phyloP scores from a whole-genome alignment of 192 early-diverging fungal species.

The Pilobolus umbonatus region DNA sequence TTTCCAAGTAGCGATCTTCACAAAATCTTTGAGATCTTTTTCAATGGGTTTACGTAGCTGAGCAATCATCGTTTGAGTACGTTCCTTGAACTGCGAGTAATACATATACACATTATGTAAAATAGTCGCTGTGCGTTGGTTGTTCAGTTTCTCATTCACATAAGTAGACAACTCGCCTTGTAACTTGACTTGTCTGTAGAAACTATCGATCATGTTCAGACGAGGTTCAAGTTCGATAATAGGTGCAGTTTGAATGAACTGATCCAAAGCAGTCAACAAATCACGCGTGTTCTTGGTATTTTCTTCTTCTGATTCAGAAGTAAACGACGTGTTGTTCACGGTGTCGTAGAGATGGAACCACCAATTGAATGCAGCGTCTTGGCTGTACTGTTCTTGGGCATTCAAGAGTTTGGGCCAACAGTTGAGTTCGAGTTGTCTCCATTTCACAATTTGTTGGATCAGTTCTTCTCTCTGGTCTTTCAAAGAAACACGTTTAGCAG shows the following conservation, averaged over 20 bases:
- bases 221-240: constrained; percentile 77
- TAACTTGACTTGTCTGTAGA: constrained; percentile 21
- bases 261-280: constrained; percentile 68
- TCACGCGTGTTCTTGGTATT: constrained; percentile 33
- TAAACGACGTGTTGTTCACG: constrained; percentile 40
- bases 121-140: constrained; percentile 38
- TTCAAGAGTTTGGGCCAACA: constrained; percentile 85
- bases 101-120: constrained; percentile 75
- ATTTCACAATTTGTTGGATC: constrained; percentile 70
- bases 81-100: constrained; percentile 70
- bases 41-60: constrained; percentile 66
- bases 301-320: constrained; percentile 16
- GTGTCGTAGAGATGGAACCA: constrained; percentile 89
- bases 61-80: constrained; percentile 53
- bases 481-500: constrained; percentile 74
- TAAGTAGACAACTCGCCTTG: constrained; percentile 25
- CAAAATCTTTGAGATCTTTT: constrained; percentile 88
- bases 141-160: constrained; percentile 13
- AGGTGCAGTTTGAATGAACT: constrained; percentile 72
- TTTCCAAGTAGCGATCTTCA: constrained; percentile 95
- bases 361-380: constrained; percentile 61
- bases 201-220: constrained; percentile 39
- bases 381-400: constrained; percentile 70
- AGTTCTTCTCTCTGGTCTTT: constrained; percentile 64
- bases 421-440: constrained; percentile 89